A percentile compares a stretch with the other conserved stretches of the same genome.
Evolutionary conservation across 306 rosid species (phyloP).

Genomic region (Lathyrus oleraceus): DNA sequence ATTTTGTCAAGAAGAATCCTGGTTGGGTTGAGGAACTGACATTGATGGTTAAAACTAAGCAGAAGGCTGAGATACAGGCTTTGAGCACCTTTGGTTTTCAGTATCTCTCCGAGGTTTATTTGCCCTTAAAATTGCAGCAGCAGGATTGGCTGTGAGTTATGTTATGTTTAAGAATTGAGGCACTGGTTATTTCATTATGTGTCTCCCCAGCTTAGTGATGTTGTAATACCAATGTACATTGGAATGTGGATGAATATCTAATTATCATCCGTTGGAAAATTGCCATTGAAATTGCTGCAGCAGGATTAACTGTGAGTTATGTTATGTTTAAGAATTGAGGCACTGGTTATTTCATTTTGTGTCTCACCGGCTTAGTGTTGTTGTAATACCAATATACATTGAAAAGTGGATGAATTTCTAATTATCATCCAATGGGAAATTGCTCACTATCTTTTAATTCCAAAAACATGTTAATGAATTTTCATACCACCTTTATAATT

Average conservation of each 20-base stretch:
- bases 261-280: constrained; percentile 5
- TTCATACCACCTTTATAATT: not conserved
- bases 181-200: constrained; percentile 8
- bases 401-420: constrained; percentile 20
- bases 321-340: constrained; percentile 5
- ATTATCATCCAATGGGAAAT: not conserved
- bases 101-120: constrained; percentile 81
- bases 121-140: constrained; percentile 89
- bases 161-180: constrained; percentile 8
- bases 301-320: constrained; percentile 65
- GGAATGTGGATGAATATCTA: constrained; percentile 22
- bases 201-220: constrained; percentile 14
- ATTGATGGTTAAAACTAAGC: constrained; percentile 93
- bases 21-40: constrained; percentile 92
- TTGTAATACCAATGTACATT: not conserved
- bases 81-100: constrained; percentile 88
- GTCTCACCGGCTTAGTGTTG: constrained; percentile 14
- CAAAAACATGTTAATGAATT: not conserved
- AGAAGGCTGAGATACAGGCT: constrained; percentile 98
- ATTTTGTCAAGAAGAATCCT: constrained; percentile 93
- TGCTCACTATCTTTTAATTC: not conserved
- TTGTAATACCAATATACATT: not conserved
- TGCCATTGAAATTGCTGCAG: constrained; percentile 88
- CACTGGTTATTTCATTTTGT: constrained; percentile 8
- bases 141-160: constrained; percentile 68